These are phyloP conservation scores for Diplodia mutila DNA, from an alignment of 2,329 filamentous ascomycete species.

Conservation along the genomic window DNA sequence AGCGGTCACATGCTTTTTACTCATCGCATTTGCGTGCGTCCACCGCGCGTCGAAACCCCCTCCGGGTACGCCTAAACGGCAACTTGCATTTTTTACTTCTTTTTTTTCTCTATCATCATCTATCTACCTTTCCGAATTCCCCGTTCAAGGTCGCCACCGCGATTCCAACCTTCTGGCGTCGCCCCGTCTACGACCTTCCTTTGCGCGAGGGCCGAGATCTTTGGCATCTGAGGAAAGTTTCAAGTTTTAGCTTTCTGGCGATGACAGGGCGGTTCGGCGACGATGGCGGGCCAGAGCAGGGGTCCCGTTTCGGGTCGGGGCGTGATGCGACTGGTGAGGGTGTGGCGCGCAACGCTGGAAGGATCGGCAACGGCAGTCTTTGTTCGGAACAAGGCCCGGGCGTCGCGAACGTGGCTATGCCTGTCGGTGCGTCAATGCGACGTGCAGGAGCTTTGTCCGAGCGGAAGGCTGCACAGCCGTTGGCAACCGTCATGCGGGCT, in stretches of 20 bases:
- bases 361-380: slow-evolving; percentile 22
- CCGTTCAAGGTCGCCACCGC: neutral
- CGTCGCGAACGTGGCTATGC: slow-evolving; percentile 23
- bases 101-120: neutral
- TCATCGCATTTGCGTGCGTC: neutral
- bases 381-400: slow-evolving; percentile 20
- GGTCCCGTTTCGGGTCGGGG: neutral
- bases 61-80: neutral
- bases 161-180: neutral
- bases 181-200: neutral
- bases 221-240: slow-evolving; percentile 18
- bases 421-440: slow-evolving; percentile 22
- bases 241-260: slow-evolving; percentile 13
- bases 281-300: slow-evolving; percentile 12
- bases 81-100: slow-evolving; percentile 6
- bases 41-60: neutral
- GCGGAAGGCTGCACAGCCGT: slow-evolving; percentile 23
- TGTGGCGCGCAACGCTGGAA: slow-evolving; percentile 11
- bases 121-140: neutral
- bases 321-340: slow-evolving; percentile 8
- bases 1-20: slow-evolving; percentile 1
- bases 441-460: slow-evolving; percentile 19
- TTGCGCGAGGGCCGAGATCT: neutral
- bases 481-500: slow-evolving; percentile 14
- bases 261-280: slow-evolving; percentile 1